A percentile compares a stretch with the other conserved stretches of the same genome.
Evolutionary conservation across 371 early-diverging fungal species (phyloP).

Genomic region (Capillidium heterosporum): DNA sequence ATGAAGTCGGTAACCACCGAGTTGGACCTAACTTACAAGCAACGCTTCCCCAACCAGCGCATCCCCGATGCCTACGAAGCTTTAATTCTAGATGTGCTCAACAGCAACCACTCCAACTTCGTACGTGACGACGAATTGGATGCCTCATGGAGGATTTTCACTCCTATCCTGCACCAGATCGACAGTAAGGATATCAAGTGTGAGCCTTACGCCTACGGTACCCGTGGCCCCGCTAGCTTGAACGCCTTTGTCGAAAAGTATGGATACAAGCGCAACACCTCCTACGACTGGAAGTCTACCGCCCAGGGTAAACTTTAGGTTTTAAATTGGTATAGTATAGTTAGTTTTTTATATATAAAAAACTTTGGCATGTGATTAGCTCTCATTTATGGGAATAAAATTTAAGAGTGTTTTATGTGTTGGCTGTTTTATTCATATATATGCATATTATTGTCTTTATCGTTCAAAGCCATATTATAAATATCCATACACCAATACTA

Average conservation of each 20-base stretch:
- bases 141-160: slow-evolving; percentile 93
- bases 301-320: not conserved
- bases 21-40: slow-evolving; percentile 76
- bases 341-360: too few species aligned
- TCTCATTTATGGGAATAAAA: too few species aligned
- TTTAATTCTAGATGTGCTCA: slow-evolving; percentile 74
- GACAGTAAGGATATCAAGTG: slow-evolving; percentile 51
- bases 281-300: slow-evolving; percentile 17
- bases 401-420: too few species aligned
- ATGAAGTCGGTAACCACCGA: slow-evolving; percentile 59
- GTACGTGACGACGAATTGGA: slow-evolving; percentile 91
- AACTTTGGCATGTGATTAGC: too few species aligned
- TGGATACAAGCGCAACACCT: slow-evolving; percentile 31
- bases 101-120: slow-evolving; percentile 90
- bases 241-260: slow-evolving; percentile 48
- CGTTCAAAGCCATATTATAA: too few species aligned
- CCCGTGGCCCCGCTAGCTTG: slow-evolving; percentile 68
- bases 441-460: too few species aligned
- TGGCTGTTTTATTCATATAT: too few species aligned
- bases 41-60: slow-evolving; percentile 57
- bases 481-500: too few species aligned
- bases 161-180: slow-evolving; percentile 80
- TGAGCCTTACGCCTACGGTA: slow-evolving; percentile 63
- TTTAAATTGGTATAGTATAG: too few species aligned
- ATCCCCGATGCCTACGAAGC: slow-evolving; percentile 96